Percentiles rank a stretch among this genome's conserved stretches.
phyloP scores from a whole-genome alignment of 192 early-diverging fungal species.

The Umbelopsis ramanniana region DNA sequence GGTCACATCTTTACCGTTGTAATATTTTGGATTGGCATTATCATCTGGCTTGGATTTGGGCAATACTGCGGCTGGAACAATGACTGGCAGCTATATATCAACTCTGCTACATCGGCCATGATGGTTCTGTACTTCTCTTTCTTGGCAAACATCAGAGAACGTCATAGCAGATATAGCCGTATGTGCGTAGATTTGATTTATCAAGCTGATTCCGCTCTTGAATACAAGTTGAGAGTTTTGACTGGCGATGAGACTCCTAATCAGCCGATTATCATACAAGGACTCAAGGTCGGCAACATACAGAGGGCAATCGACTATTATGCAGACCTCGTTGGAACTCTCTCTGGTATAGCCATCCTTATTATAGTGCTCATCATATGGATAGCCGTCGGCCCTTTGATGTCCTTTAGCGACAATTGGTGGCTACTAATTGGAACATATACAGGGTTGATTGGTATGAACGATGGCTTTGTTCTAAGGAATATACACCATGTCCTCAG shows the following conservation, averaged over 20 bases:
- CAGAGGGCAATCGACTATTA: slow-evolving; percentile 28
- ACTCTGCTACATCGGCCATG: slow-evolving; percentile 26
- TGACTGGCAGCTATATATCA: slow-evolving; percentile 32
- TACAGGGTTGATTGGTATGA: slow-evolving; percentile 31
- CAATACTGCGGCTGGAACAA: slow-evolving; percentile 15
- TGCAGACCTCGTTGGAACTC: slow-evolving; percentile 20
- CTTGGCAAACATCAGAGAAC: slow-evolving; percentile 25
- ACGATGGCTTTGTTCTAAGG: slow-evolving; percentile 28
- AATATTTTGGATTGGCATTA: slow-evolving; percentile 20
- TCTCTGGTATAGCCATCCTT: slow-evolving; percentile 23
- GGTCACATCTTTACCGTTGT: slow-evolving; percentile 11
- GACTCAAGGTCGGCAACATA: neutral
- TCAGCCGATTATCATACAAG: neutral
- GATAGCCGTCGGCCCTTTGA: slow-evolving; percentile 7
- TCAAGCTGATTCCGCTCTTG: slow-evolving; percentile 20
- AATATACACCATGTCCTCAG: slow-evolving; percentile 25
- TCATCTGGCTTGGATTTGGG: slow-evolving; percentile 28
- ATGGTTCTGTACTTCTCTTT: slow-evolving; percentile 26
- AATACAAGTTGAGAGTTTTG: slow-evolving; percentile 8
- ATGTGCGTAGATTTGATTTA: slow-evolving; percentile 13
- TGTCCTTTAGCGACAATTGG: slow-evolving; percentile 29
- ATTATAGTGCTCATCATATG: slow-evolving; percentile 15
- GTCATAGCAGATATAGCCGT: slow-evolving; percentile 23
- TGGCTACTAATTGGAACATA: slow-evolving; percentile 33
- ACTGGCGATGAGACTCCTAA: slow-evolving; percentile 24